Conservation (phyloP, 768 basidiomycete genomes). For the Leccinum disarticulatum region DNA sequence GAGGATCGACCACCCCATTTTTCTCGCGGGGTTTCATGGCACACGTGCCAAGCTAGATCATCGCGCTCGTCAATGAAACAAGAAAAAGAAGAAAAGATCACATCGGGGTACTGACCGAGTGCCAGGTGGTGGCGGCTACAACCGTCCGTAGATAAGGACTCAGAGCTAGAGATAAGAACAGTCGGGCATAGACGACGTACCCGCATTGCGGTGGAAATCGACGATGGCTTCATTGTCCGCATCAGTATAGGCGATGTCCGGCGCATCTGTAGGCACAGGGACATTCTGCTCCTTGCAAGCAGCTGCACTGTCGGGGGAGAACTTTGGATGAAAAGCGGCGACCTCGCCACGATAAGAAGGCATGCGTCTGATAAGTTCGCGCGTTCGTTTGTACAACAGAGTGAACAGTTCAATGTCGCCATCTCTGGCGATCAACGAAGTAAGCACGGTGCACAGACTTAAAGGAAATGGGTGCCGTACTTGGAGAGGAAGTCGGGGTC, state of each 20-base stretch:
- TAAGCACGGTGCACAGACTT: neutral
- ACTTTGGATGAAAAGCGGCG: slow-evolving; percentile 26
- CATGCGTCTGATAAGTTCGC: slow-evolving; percentile 59
- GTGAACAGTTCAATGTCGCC: slow-evolving; percentile 45
- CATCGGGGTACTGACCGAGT: neutral
- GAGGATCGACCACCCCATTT: slow-evolving; percentile 13
- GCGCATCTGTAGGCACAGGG: slow-evolving; percentile 16
- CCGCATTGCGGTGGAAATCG: neutral
- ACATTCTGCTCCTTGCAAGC: slow-evolving; percentile 14
- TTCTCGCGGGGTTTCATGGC: slow-evolving; percentile 50
- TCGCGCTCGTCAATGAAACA: neutral
- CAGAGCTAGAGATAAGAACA: neutral
- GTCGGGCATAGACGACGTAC: neutral
- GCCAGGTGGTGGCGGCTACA: neutral
- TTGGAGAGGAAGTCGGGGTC: slow-evolving; percentile 44
- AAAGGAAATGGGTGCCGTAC: slow-evolving; percentile 27
- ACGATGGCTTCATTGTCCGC: neutral
- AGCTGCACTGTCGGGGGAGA: slow-evolving; percentile 30
- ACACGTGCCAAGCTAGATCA: slow-evolving; percentile 43
- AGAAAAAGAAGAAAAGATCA: too few species aligned
- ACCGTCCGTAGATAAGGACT: neutral
- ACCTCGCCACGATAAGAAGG: slow-evolving; percentile 27
- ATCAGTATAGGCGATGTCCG: neutral
- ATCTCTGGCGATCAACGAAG: neutral
- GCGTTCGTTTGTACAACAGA: slow-evolving; percentile 54